Conservation (phyloP, 345 rosid genomes). For the Erodium maritimum region DNA sequence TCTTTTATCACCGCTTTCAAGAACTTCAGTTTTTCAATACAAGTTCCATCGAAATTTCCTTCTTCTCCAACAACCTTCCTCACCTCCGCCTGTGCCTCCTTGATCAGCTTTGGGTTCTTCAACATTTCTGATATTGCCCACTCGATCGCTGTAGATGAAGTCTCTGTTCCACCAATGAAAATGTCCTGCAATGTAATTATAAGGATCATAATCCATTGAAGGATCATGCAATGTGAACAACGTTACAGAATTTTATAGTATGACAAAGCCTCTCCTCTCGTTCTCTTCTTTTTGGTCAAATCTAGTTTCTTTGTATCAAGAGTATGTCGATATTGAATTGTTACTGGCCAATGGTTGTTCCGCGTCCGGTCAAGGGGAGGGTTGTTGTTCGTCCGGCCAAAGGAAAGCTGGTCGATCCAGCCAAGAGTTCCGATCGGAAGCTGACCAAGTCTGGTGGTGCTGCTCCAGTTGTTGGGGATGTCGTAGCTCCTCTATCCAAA, state of each 20-base stretch:
- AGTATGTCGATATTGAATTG: too few relatives aligned
- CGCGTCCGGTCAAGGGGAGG: too few relatives aligned
- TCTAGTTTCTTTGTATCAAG: too few relatives aligned
- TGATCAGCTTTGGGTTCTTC: conserved; percentile 18
- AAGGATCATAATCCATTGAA: too few relatives aligned
- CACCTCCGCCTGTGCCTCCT: conserved; percentile 20
- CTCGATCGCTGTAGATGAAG: conserved; percentile 15
- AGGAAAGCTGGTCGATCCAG: too few relatives aligned
- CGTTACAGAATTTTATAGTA: neutral
- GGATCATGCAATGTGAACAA: neutral
- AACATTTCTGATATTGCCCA: conserved; percentile 26
- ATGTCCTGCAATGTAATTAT: conserved; percentile 14
- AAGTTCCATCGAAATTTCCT: conserved; percentile 9
- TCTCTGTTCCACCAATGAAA: conserved; percentile 20
- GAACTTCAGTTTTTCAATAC: conserved; percentile 8
- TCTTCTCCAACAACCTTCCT: conserved; percentile 9
- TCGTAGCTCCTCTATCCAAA: too few relatives aligned
- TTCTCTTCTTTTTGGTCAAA: too few relatives aligned
- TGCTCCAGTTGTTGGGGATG: too few relatives aligned
- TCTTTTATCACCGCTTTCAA: conserved; percentile 19
- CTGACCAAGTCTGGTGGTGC: too few relatives aligned
- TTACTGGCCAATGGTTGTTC: too few relatives aligned
- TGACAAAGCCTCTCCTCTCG: neutral
- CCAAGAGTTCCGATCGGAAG: too few relatives aligned
- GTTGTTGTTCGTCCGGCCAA: too few relatives aligned